Base-by-base conservation (phyloP, 176 grass and related monocot species). In the Stipa capillata region DNA sequence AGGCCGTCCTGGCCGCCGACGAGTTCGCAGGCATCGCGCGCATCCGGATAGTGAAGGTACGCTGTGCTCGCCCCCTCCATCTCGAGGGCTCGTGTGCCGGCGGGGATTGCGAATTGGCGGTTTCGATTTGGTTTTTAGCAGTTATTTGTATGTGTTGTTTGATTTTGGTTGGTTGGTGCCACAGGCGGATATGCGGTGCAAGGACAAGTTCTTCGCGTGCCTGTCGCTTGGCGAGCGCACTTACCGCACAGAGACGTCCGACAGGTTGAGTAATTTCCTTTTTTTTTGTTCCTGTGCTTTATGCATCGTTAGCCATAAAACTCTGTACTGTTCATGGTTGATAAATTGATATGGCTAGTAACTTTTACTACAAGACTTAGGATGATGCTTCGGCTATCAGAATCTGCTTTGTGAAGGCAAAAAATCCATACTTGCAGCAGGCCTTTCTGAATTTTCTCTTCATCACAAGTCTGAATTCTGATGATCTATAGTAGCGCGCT, bases 171-270 rank as follows among this genome's bases (percentile, higher is more conserved):
- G 23, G 64, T 32, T 14, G n/a, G n/a, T 76, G 59, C 14, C 47
- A 20, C 84, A 99, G 96, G 96, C 96, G 37, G 92, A 93, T 63
- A 87, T 99, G 96, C 75, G 70, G 65, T 95, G 95, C 83, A 93
- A 99, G 90, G 96, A 99, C 73, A 91, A 87, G 78, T 99, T 93
- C 90, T 65, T 99, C 79, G 92, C 92, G 18, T 99, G 92, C 89
- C 85, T 99, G 37, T 99, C 96, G 72, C 74, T 99, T 0, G 96
- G 96, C 20, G 96, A 99, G 59, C 88, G 88, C 70, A 95, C 96
- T 1, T 99, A 93, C 77, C 92, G 92, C 77, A 95, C 96, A 66
- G 92, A 85, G 16, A 89, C 51, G 4, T 89, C 96, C 55, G 92
- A 99, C 68, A 91, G 85, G 96, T 99, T 91, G 74, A 67, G 71